A percentile compares a stretch with the other conserved stretches of the same genome.
Evolutionary conservation across 768 basidiomycete genomes (phyloP).

Genomic region (Hygrocybe coccinea): DNA sequence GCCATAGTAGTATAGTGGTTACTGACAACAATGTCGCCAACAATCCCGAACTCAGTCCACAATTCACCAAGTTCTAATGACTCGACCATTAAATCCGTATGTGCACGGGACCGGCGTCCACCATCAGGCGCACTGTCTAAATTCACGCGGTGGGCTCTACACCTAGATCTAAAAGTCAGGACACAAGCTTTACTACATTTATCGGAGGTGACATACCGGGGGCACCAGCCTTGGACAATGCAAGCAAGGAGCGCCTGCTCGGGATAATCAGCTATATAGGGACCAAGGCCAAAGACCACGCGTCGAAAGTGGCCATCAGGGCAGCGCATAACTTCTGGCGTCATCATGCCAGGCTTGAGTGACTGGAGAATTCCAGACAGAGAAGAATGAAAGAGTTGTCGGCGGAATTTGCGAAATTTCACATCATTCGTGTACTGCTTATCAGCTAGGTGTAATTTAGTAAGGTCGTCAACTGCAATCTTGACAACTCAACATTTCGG

Average conservation of each 20-base stretch:
- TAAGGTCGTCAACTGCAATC: neutral
- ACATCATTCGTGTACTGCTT: conserved; percentile 9
- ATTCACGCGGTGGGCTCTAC: no score
- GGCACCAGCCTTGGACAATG: conserved; percentile 35
- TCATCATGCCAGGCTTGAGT: conserved; percentile 23
- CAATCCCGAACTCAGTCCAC: no score
- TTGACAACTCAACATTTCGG: conserved; percentile 27
- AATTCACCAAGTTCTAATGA: no score
- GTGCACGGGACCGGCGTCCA: no score
- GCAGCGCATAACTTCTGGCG: conserved; percentile 20
- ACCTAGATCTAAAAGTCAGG: no score
- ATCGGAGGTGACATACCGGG: no score
- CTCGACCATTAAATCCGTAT: no score
- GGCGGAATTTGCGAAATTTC: conserved; percentile 23
- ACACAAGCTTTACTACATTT: no score
- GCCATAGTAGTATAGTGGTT: no score
- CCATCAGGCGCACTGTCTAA: no score
- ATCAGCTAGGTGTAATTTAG: neutral
- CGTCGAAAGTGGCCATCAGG: conserved; percentile 27
- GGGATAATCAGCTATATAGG: conserved; percentile 39
- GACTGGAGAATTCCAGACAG: conserved; percentile 20
- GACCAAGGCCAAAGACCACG: conserved; percentile 29
- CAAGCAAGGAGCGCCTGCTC: conserved; percentile 31
- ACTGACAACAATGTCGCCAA: no score
- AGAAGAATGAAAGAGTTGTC: conserved; percentile 30